Conservation (phyloP, 805 yeast genomes). For the Schwanniomyces yamadae region DNA sequence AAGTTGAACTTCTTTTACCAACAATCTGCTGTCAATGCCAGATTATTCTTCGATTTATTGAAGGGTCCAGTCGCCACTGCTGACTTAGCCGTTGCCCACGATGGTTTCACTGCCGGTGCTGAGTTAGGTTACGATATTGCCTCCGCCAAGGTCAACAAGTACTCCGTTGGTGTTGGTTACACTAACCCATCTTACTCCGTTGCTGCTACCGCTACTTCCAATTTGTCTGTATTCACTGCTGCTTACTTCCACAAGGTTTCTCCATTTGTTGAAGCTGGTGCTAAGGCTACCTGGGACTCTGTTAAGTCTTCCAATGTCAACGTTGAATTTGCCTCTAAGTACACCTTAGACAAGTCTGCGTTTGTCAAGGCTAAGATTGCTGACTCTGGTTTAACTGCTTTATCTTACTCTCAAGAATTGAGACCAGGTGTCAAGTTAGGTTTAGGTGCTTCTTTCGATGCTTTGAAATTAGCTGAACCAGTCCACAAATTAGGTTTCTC, state of each 20-base stretch:
- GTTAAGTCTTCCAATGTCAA: conserved; percentile 78
- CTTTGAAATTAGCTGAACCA: conserved; percentile 91
- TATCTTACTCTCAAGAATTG: conserved; percentile 90
- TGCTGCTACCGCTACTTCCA: conserved; percentile 80
- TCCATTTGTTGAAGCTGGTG: conserved; percentile 92
- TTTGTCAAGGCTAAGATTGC: conserved; percentile 96
- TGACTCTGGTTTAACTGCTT: conserved; percentile 91
- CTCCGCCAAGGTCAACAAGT: conserved; percentile 88
- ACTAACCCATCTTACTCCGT: conserved; percentile 83
- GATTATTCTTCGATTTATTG: conserved; percentile 91
- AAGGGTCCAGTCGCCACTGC: conserved; percentile 96
- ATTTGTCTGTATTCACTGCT: conserved; percentile 87
- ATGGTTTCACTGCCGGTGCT: conserved; percentile 95
- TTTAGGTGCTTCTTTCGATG: conserved; percentile 95
- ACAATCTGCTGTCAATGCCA: conserved; percentile 90
- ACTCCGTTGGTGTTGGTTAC: conserved; percentile 93
- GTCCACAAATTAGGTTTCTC: conserved; percentile 98
- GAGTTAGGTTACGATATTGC: conserved; percentile 96
- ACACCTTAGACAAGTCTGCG: conserved; percentile 81
- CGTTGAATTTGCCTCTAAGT: conserved; percentile 95
- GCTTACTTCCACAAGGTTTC: conserved; percentile 96
- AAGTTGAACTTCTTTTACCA: conserved; percentile 86
- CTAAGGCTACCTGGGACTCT: conserved; percentile 95
- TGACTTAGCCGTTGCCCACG: conserved; percentile 92
- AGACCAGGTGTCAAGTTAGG: conserved; percentile 97